A percentile compares a stretch with the other conserved stretches of the same genome.
Evolutionary conservation across 805 yeast genomes (phyloP).

Genomic region (Candida cerambycidarum): DNA sequence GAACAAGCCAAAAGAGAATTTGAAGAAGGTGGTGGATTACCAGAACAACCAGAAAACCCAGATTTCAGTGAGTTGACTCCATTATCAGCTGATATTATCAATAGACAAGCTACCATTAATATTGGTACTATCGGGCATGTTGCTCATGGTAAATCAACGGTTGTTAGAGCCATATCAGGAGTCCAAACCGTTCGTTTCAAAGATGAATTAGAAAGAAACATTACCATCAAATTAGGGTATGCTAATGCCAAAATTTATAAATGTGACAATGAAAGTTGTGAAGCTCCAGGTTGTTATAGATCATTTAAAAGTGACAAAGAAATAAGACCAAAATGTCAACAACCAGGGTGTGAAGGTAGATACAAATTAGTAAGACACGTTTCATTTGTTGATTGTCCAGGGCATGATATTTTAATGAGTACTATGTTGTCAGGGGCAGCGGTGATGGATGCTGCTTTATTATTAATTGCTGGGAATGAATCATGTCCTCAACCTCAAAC

Average conservation of each 20-base stretch:
- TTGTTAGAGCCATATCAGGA: conserved; percentile 94
- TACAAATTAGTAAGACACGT: conserved; percentile 93
- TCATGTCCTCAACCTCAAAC: conserved; percentile 99
- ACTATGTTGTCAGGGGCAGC: conserved; percentile 99
- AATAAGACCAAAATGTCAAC: conserved; percentile 87
- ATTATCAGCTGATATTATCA: conserved; percentile 89
- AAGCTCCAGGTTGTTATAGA: conserved; percentile 92
- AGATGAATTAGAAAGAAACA: conserved; percentile 98
- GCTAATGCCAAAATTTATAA: conserved; percentile 98
- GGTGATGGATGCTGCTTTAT: conserved; percentile 98
- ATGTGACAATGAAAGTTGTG: conserved; percentile 81
- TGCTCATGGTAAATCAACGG: conserved; percentile 93
- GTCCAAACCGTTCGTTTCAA: conserved; percentile 99
- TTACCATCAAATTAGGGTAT: conserved; percentile 96
- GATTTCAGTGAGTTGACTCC: conserved; percentile 83
- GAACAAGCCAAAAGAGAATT: conserved; percentile 81
- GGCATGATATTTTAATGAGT: conserved; percentile 99
- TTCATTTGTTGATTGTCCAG: conserved; percentile 99
- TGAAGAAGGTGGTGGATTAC: conserved; percentile 97
- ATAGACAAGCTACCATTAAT: conserved; percentile 98
- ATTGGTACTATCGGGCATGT: conserved; percentile 98
- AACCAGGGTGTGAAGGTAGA: conserved; percentile 86
- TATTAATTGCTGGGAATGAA: conserved; percentile 97
- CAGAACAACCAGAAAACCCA: conserved; percentile 91
- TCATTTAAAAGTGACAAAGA: conserved; percentile 95